Evolutionary conservation across 805 yeast species (phyloP).

Genomic region (Metschnikowia aberdeeniae): DNA sequence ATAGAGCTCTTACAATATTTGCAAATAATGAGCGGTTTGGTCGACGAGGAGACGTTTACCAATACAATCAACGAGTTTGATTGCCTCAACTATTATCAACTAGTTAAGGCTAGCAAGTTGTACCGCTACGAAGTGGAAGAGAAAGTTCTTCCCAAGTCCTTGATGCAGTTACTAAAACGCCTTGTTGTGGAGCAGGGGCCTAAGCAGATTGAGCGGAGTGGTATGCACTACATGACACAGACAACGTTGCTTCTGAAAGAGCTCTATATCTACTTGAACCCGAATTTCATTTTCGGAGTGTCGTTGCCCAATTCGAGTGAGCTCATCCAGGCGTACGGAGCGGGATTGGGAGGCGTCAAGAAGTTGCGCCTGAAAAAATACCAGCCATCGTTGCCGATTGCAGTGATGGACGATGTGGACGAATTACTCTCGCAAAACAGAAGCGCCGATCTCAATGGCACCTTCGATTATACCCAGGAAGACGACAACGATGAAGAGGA

Average conservation of each 20-base stretch:
- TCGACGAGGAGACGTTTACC: constrained; percentile 58
- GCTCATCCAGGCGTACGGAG: constrained; percentile 69
- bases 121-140: constrained; percentile 87
- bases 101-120: constrained; percentile 64
- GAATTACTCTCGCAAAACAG: constrained; percentile 42
- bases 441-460: constrained; percentile 27
- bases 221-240: constrained; percentile 39
- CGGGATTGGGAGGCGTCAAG: constrained; percentile 63
- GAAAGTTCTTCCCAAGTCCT: constrained; percentile 48
- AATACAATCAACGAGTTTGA: constrained; percentile 51
- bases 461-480: constrained; percentile 26
- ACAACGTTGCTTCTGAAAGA: constrained; percentile 38
- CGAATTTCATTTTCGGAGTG: constrained; percentile 50
- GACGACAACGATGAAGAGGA: constrained; percentile 23
- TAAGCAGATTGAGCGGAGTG: constrained; percentile 24
- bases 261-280: constrained; percentile 46
- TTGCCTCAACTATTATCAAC: constrained; percentile 61
- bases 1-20: constrained; percentile 85
- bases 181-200: constrained; percentile 38
- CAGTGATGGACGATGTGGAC: constrained; percentile 67
- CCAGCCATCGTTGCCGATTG: constrained; percentile 71
- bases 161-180: constrained; percentile 26
- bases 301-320: constrained; percentile 73
- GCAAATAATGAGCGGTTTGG: constrained; percentile 74
- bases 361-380: constrained; percentile 49